Conservation (phyloP, 441 rosid genomes). For the Melastoma candidum region DNA sequence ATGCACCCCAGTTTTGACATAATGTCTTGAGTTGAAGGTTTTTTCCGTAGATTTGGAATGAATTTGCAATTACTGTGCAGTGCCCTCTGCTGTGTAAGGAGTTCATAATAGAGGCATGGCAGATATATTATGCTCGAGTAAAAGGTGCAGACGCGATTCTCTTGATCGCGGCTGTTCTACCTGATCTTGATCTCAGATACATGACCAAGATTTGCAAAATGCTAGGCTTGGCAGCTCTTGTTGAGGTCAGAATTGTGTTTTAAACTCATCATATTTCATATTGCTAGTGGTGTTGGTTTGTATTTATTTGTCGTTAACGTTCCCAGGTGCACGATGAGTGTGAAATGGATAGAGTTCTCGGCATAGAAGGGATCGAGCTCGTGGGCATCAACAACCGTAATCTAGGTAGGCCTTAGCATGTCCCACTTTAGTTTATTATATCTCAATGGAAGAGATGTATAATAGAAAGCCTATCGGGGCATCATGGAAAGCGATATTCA, state of each 20-base stretch:
- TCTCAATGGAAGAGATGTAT: no score
- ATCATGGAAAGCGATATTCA: no score
- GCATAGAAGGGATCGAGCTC: conserved; percentile 77
- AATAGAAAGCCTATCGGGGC: no score
- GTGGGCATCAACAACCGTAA: conserved; percentile 89
- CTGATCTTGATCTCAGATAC: conserved; percentile 77
- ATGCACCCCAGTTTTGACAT: not conserved
- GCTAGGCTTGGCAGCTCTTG: conserved; percentile 76
- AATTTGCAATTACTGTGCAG: conserved; percentile 35
- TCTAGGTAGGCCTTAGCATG: conserved; percentile 41
- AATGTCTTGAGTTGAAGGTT: conserved; percentile 1
- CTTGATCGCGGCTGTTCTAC: conserved; percentile 86
- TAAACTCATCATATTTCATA: not conserved
- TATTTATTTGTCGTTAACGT: not conserved
- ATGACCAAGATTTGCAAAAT: conserved; percentile 71
- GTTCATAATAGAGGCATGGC: conserved; percentile 88
- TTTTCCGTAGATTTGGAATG: not conserved
- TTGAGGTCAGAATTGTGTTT: conserved; percentile 54
- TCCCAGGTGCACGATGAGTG: conserved; percentile 82
- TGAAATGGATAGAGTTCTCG: conserved; percentile 95
- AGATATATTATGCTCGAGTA: conserved; percentile 73
- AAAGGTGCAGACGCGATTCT: conserved; percentile 95
- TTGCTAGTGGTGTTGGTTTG: not conserved
- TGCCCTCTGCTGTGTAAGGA: conserved; percentile 94
- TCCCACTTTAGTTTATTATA: no score